Evolutionary conservation across 2,329 filamentous ascomycete species (phyloP), one percentile per base, ranked within the genome.

Genomic region (Passalora sequoiae): DNA sequence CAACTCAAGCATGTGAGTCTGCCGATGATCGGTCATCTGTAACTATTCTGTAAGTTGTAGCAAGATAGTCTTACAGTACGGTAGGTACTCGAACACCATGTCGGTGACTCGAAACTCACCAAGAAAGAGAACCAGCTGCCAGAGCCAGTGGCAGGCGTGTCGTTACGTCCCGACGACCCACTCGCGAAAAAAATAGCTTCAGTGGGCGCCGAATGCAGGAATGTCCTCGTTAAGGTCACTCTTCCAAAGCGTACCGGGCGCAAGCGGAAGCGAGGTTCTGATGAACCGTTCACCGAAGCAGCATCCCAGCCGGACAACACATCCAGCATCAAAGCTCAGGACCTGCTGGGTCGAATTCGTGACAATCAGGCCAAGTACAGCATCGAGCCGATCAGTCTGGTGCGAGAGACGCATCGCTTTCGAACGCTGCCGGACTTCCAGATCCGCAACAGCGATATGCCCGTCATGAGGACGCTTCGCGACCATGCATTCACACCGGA

Each of bases 381-480:
- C 1, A 49, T 62, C 32, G 47, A 61, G 37, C 47, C 61, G 6
- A 42, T 66, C 10, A 62, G 88, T 6, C 66, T 80, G 15, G 77
- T 96, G 48, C 78, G 81, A 43, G 80, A 86, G 54, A 92, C 84
- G 1, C 89, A 97, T 71, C 80, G 91, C 27, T 98, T 94, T 65
- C 79, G 91, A 61, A 82, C 82, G 22, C 74, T 94, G 52, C 83
- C 88, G 6, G 91, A 97, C 65, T 94, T 94, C 59, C 87, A 94
- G 58, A 42, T 63, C 31, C 55, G 53, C 22, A 55, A 49, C 22
- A 48, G 53, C 17, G 59, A 61, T 8, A 46, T 62, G 16, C 69
- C 76, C 0, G 86, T 94, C 62, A 80, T 89, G 57, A 74, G 75
- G 22, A 78, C 81, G 46, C 80, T 96, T 44, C 75, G 78, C 40